Evolutionary conservation across 768 basidiomycete species (phyloP).

Genomic region (Pulveroboletus sp.): DNA sequence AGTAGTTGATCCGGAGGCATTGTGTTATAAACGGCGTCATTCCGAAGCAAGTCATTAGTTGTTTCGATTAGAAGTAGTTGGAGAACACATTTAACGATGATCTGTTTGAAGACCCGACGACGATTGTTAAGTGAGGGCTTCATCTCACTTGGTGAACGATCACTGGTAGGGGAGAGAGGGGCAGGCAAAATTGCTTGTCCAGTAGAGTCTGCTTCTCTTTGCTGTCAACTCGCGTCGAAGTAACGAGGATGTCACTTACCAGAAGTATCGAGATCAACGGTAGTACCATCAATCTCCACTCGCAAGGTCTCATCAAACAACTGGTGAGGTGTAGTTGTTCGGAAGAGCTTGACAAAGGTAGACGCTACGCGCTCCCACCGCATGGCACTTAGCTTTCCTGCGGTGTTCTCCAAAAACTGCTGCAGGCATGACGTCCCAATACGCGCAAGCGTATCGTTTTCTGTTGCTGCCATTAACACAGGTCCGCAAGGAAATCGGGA

Average conservation of each 20-base stretch:
- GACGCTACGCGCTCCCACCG: constrained; percentile 91
- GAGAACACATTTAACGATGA: constrained; percentile 99
- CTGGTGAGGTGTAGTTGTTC: constrained; percentile 95
- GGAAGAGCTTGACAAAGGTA: constrained; percentile 94
- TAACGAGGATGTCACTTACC: constrained; percentile 13
- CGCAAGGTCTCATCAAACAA: constrained; percentile 90
- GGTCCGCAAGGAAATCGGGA: background rate
- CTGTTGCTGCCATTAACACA: constrained; percentile 38
- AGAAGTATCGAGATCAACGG: constrained; percentile 51
- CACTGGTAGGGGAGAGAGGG: constrained; percentile 75
- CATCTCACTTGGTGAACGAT: constrained; percentile 43
- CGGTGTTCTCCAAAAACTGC: constrained; percentile 91
- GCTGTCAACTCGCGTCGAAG: constrained; percentile 8
- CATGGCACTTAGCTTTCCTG: constrained; percentile 72
- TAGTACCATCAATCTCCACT: constrained; percentile 67
- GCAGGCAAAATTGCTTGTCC: constrained; percentile 76
- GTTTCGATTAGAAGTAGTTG: constrained; percentile 96
- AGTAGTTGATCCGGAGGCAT: constrained; percentile 94
- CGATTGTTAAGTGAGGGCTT: constrained; percentile 64
- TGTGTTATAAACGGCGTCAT: constrained; percentile 83
- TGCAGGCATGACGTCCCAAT: constrained; percentile 98
- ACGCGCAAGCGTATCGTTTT: constrained; percentile 95
- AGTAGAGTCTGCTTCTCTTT: constrained; percentile 41
- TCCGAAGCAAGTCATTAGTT: constrained; percentile 91
- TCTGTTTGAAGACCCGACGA: constrained; percentile 90